These are phyloP conservation scores for Helichrysum umbraculigerum DNA, from an alignment of 129 eudicot genomes.

Conservation along the genomic window DNA sequence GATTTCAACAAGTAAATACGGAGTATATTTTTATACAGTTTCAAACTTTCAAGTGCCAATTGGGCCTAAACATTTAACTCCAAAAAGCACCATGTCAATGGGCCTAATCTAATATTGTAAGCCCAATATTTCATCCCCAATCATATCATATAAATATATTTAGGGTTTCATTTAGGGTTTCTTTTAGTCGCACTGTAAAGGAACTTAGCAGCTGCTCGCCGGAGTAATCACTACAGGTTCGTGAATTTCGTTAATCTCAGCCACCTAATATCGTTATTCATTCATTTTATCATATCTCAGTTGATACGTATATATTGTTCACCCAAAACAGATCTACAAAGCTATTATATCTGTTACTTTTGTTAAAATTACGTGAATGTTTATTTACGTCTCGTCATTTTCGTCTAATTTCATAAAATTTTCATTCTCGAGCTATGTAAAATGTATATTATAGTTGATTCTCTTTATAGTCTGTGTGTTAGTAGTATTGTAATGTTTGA, in stretches of 20 bases:
- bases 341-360: neutral
- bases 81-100: neutral
- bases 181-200: neutral
- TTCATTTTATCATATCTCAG: neutral
- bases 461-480: neutral
- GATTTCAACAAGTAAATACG: too few species aligned
- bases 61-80: neutral
- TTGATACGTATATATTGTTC: neutral
- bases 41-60: neutral
- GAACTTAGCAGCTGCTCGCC: neutral
- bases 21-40: too few species aligned
- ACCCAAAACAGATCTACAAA: neutral
- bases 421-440: neutral
- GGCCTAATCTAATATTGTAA: neutral
- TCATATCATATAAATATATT: neutral
- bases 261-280: neutral
- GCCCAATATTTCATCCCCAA: neutral
- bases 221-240: slow-evolving; percentile 1
- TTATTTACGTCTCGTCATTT: too few species aligned
- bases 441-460: too few species aligned
- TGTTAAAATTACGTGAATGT: too few species aligned
- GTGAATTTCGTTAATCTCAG: neutral
- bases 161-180: neutral
- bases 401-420: neutral
- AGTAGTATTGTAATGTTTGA: neutral